A percentile compares a stretch with the other conserved stretches of the same genome.
Conservation (phyloP, 169 alveolate genomes). For the Hepatocystis sp. region DNA sequence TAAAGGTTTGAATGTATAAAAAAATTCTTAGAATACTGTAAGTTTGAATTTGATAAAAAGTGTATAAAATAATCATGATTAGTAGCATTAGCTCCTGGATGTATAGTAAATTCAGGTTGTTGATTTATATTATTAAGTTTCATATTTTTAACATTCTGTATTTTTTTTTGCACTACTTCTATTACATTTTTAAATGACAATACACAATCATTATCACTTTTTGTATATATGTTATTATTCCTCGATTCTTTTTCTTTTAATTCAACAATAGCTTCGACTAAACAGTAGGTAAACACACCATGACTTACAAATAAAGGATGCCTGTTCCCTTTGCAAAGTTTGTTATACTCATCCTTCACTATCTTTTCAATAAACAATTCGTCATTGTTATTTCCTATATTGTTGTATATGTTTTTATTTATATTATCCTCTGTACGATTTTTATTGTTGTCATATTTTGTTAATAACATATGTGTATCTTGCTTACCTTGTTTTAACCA, state of each 20-base stretch:
- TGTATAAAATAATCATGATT: conserved; percentile 82
- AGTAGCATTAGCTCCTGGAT: conserved; percentile 87
- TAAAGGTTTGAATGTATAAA: conserved; percentile 43
- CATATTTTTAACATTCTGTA: conserved; percentile 80
- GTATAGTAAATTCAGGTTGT: conserved; percentile 85
- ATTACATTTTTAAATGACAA: conserved; percentile 80
- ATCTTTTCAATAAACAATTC: not conserved
- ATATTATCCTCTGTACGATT: too few species aligned
- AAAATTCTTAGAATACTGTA: conserved; percentile 41
- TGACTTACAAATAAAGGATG: conserved; percentile 81
- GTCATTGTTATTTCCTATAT: too few species aligned
- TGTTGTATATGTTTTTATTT: too few species aligned
- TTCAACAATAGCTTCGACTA: conserved; percentile 83
- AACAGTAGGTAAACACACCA: conserved; percentile 90
- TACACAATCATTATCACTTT: not conserved
- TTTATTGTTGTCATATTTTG: too few species aligned
- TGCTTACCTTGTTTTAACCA: too few species aligned
- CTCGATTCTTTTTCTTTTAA: conserved; percentile 81
- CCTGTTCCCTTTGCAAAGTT: conserved; percentile 72
- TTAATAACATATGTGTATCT: too few species aligned
- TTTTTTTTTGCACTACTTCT: conserved; percentile 80
- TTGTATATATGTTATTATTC: conserved; percentile 77
- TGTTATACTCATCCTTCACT: not conserved
- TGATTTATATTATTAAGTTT: conserved; percentile 86
- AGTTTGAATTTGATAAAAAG: conserved; percentile 78